Conservation (phyloP, 352 stramenopile genomes). For the Phytophthora syringae region DNA sequence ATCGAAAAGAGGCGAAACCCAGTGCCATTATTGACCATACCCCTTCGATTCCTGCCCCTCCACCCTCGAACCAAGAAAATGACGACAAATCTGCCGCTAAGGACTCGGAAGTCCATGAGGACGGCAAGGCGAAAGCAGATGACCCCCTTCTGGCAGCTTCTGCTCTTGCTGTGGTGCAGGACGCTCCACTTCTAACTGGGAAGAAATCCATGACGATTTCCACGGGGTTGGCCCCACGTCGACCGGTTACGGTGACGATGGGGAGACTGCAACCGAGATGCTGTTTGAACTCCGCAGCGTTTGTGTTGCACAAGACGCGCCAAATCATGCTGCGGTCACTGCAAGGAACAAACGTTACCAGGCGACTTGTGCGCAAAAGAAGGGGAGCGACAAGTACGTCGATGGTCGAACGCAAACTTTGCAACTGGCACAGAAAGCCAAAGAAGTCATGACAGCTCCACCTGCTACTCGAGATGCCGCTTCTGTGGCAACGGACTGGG, state of each 20-base stretch:
- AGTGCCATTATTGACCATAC: conserved; percentile 9
- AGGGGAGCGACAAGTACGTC: conserved; percentile 81
- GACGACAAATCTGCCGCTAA: conserved; percentile 10
- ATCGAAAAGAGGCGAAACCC: conserved; percentile 24
- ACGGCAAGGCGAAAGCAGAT: conserved; percentile 19
- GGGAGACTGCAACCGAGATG: conserved; percentile 69
- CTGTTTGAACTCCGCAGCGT: conserved; percentile 73
- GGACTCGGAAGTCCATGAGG: conserved; percentile 14
- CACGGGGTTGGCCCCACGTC: conserved; percentile 9
- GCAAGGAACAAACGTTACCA: conserved; percentile 75
- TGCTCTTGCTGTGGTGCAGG: neutral
- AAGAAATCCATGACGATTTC: conserved; percentile 10
- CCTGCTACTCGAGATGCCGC: conserved; percentile 76
- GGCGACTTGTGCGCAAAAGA: conserved; percentile 70
- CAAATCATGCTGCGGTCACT: conserved; percentile 46
- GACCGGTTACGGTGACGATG: conserved; percentile 58
- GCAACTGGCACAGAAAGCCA: conserved; percentile 80
- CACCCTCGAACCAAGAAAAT: conserved; percentile 29
- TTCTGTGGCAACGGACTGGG: conserved; percentile 82
- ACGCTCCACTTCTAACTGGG: conserved; percentile 2
- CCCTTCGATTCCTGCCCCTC: conserved; percentile 1
- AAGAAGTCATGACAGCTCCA: conserved; percentile 84
- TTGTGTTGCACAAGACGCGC: conserved; percentile 66
- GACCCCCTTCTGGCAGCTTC: conserved; percentile 6
- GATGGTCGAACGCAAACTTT: conserved; percentile 70